Evolutionary conservation across 2,329 filamentous ascomycete species (phyloP).

Genomic region (Thyridium curvatum): DNA sequence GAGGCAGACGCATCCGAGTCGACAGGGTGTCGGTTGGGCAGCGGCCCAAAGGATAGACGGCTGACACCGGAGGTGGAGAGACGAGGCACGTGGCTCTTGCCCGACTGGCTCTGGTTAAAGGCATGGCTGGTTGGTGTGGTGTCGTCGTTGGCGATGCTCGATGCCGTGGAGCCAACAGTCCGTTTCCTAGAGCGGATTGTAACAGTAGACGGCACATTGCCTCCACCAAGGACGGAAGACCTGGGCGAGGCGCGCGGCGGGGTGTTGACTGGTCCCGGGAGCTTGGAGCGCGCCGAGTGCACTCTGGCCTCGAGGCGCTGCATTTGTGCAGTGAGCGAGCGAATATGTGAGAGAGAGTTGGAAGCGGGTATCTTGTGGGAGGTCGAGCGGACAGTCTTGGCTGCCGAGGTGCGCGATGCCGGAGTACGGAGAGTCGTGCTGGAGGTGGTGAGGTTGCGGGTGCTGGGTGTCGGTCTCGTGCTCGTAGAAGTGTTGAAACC

Average conservation of each 20-base stretch:
- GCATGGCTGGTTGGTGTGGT: constrained; percentile 37
- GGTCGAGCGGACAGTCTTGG: constrained; percentile 38
- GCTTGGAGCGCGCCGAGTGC: constrained; percentile 82
- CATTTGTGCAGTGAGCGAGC: constrained; percentile 92
- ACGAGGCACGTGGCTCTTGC: constrained; percentile 45
- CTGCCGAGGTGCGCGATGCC: constrained; percentile 37
- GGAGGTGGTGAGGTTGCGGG: constrained; percentile 38
- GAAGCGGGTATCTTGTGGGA: constrained; percentile 48
- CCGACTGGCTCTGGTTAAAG: constrained; percentile 11
- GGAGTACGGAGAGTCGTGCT: constrained; percentile 33
- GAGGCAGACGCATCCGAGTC: constrained; percentile 47
- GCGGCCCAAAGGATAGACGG: constrained; percentile 56
- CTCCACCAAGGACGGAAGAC: constrained; percentile 29
- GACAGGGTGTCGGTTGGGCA: constrained; percentile 48
- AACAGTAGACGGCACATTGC: constrained; percentile 47
- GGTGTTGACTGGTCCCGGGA: constrained; percentile 73
- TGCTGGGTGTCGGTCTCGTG: constrained; percentile 21
- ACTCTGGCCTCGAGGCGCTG: constrained; percentile 91
- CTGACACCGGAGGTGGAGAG: constrained; percentile 58
- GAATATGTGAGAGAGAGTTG: constrained; percentile 84
- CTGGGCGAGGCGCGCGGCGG: constrained; percentile 79
- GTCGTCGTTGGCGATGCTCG: constrained; percentile 43
- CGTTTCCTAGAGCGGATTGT: constrained; percentile 67
- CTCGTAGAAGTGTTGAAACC: constrained; percentile 26
- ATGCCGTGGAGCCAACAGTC: constrained; percentile 49